Conservation (phyloP, 495 filamentous ascomycete genomes). For the Xylaria scruposa region DNA sequence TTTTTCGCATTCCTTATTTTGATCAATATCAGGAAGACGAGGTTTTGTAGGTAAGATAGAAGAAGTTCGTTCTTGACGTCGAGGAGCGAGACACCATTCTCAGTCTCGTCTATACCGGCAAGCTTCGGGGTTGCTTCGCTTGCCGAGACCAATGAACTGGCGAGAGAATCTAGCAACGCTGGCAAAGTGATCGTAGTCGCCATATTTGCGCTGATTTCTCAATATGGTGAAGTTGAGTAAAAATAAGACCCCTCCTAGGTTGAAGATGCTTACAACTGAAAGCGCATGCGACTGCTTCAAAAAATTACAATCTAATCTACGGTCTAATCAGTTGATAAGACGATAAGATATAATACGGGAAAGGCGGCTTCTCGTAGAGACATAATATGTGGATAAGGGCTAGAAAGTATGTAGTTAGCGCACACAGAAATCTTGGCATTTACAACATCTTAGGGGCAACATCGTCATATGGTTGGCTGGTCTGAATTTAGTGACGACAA, state of each 20-base stretch:
- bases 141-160: constrained; percentile 66
- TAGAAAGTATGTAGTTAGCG: neutral
- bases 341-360: neutral
- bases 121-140: constrained; percentile 66
- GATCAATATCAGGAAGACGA: constrained; percentile 85
- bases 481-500: constrained; percentile 7
- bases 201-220: constrained; percentile 42
- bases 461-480: neutral
- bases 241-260: neutral
- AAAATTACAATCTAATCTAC: constrained; percentile 12
- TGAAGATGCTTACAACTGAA: neutral
- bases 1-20: constrained; percentile 71
- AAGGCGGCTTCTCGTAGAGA: neutral
- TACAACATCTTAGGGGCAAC: too few relatives aligned
- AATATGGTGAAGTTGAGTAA: neutral
- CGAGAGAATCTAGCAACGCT: constrained; percentile 67
- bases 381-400: constrained; percentile 6
- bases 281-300: neutral
- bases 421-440: neutral
- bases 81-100: constrained; percentile 90
- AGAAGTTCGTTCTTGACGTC: constrained; percentile 95
- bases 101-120: constrained; percentile 63
- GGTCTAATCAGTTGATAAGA: constrained; percentile 6
- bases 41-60: constrained; percentile 92
- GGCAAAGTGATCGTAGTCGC: constrained; percentile 58